A percentile compares a stretch with the other conserved stretches of the same genome.
Conservation (phyloP, 2,329 filamentous ascomycete species). For the Penicillium sp. region DNA sequence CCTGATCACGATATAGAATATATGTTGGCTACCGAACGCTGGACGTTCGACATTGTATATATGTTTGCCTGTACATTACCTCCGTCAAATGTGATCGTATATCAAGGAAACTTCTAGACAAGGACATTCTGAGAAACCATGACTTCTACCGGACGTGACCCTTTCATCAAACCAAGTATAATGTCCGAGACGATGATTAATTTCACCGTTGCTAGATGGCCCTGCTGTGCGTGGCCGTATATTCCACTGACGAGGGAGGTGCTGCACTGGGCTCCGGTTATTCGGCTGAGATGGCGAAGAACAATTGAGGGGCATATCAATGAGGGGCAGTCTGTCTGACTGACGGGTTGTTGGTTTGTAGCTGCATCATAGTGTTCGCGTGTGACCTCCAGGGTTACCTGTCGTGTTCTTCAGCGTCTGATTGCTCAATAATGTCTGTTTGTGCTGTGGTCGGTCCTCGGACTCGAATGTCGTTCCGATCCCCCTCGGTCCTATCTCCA, state of each 20-base stretch:
- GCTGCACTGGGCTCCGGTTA: conserved; percentile 24
- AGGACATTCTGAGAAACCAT: no score
- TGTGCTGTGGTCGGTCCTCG: neutral
- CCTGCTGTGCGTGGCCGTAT: conserved; percentile 19
- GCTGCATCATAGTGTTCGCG: neutral
- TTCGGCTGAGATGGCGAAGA: conserved; percentile 22
- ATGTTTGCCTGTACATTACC: no score
- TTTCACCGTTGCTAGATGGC: neutral
- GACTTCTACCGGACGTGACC: no score
- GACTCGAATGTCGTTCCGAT: neutral
- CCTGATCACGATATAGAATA: no score
- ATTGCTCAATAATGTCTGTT: neutral
- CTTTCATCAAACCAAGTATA: no score
- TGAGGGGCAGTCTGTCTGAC: neutral
- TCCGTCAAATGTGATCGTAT: no score
- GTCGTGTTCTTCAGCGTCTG: neutral
- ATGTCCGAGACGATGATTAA: no score
- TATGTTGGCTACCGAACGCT: no score
- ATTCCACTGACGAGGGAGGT: conserved; percentile 25
- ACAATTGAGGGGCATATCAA: conserved; percentile 22
- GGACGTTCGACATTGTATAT: no score
- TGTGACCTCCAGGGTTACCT: neutral
- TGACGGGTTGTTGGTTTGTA: neutral
- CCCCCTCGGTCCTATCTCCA: neutral
- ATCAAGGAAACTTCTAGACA: no score